A percentile compares a stretch with the other conserved stretches of the same genome.
phyloP scores from a whole-genome alignment of 768 basidiomycete genomes.

The Coprinopsis marcescibilis region DNA sequence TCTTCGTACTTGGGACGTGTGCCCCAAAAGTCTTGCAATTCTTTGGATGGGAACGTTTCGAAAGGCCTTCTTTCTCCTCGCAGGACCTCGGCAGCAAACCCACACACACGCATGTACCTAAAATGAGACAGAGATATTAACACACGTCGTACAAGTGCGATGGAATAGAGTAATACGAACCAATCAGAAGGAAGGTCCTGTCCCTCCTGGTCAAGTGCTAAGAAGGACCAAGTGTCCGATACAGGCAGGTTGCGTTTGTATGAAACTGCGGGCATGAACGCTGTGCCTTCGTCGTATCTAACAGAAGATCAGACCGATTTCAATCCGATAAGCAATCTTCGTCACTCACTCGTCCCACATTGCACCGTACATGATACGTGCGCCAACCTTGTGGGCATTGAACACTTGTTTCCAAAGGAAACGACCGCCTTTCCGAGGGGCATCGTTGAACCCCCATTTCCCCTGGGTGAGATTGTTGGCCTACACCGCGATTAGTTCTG shows the following conservation, averaged over 20 bases:
- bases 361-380: constrained; percentile 67
- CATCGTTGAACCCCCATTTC: constrained; percentile 67
- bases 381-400: constrained; percentile 58
- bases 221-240: constrained; percentile 51
- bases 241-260: constrained; percentile 54
- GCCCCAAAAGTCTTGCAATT: constrained; percentile 71
- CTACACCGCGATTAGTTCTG: constrained; percentile 28
- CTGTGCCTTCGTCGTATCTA: constrained; percentile 84
- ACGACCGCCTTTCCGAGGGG: constrained; percentile 63
- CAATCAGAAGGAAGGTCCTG: constrained; percentile 76
- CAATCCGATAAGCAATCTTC: constrained; percentile 9
- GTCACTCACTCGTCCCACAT: constrained; percentile 80
- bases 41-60: constrained; percentile 64
- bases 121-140: constrained; percentile 1
- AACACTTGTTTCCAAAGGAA: constrained; percentile 78
- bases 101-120: constrained; percentile 76
- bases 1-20: constrained; percentile 54
- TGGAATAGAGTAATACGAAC: constrained; percentile 33
- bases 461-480: constrained; percentile 69
- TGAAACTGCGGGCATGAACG: constrained; percentile 67
- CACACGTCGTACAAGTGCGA: constrained; percentile 1
- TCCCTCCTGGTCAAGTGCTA: constrained; percentile 76
- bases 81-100: constrained; percentile 64
- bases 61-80: constrained; percentile 57
- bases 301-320: constrained; percentile 6